Evolutionary conservation across 116 monocot species (phyloP), one percentile per base, ranked within the genome.

Genomic region (Iris pallida): DNA sequence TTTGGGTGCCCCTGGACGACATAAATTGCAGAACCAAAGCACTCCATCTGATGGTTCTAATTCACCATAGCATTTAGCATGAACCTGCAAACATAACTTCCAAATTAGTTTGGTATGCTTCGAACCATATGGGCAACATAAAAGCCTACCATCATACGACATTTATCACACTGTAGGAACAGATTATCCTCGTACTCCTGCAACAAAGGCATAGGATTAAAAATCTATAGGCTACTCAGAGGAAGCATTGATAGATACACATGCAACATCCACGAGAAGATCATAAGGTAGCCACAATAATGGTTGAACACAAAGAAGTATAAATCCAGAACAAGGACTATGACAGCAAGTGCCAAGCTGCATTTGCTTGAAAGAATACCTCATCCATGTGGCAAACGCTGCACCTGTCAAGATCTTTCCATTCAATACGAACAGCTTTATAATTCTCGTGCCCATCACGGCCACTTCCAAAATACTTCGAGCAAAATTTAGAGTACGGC

Each of bases 361-460:
- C 47, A 42, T 15, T 5, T 30, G 55, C n/a, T 59, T 47, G 45
- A 47, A 47, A 69, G 17, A 59, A 48, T 80, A 98, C 98, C 90
- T 99, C 99, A 81, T 99, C 99, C 90, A 86, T 99, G 69, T 99
- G 82, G 62, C 99, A 99, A 64, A 99, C 99, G 82, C 80, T 86
- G 74, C 99, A 99, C 61, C 73, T 79, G 73, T 99, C 99, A 58
- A 99, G 88, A 77, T 99, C 93, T 73, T 90, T 93, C 99, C 93
- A 93, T 8, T 86, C 81, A 69, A 90, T 72, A 67, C 68, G 79
- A 85, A 99, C 93, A 78, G 90, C 83, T 85, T 88, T 81, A 65
- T 90, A 99, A 59, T 86, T 83, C 59, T 75, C 76, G 53, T 88
- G 79, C 15, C 73, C 10, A 73, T 82, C 71, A 14, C 69, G 73